phyloP scores from a whole-genome alignment of 306 rosid species.

The Lithocarpus polystachyus region DNA sequence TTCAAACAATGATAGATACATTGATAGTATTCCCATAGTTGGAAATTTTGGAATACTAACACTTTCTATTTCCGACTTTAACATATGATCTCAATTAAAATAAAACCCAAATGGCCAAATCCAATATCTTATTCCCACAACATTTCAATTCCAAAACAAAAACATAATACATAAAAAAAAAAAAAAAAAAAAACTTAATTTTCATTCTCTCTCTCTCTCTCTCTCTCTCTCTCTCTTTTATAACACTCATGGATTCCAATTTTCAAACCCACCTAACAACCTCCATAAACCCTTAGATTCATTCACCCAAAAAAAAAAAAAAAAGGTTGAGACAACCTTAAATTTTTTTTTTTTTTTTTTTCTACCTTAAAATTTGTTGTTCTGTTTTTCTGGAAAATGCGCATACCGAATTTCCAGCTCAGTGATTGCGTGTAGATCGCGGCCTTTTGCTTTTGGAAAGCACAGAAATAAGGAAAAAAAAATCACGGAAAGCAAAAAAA shows the following conservation, averaged over 20 bases:
- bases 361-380: no score
- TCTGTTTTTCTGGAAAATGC: neutral
- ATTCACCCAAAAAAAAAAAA: neutral
- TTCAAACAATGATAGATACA: no score
- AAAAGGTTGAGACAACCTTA: neutral
- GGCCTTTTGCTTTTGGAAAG: neutral
- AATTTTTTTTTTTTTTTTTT: no score
- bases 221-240: neutral
- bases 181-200: neutral
- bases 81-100: no score
- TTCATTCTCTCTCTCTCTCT: neutral
- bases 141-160: no score
- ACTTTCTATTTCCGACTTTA: no score
- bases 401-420: conserved; percentile 1
- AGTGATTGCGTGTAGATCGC: conserved; percentile 10
- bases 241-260: conserved; percentile 3
- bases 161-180: no score
- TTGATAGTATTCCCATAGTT: no score
- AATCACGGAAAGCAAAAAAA: neutral
- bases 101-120: no score
- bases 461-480: neutral
- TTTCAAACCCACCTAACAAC: neutral
- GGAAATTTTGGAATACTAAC: no score
- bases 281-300: conserved; percentile 10
- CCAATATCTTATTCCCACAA: no score